These are phyloP conservation scores for Starmera quercuum DNA, from an alignment of 805 yeast genomes.

Conservation along the genomic window DNA sequence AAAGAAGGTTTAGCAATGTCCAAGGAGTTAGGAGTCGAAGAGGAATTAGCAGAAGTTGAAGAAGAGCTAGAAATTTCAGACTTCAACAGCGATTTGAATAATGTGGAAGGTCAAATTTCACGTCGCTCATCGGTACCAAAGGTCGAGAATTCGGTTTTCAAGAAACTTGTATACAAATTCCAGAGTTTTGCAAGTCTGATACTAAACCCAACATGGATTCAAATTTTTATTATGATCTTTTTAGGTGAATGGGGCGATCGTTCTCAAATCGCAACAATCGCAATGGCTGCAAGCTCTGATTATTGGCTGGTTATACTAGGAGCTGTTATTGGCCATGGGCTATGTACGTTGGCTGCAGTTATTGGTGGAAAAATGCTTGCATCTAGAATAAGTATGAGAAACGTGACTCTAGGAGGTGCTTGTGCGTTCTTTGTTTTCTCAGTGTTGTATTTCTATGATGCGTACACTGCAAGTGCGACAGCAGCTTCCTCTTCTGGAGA, in stretches of 20 bases:
- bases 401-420: constrained; percentile 88
- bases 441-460: constrained; percentile 69
- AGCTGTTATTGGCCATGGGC: constrained; percentile 80
- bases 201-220: constrained; percentile 86
- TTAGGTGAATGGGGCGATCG: constrained; percentile 99
- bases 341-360: constrained; percentile 89
- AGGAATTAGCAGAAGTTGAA: constrained; percentile 94
- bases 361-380: constrained; percentile 90
- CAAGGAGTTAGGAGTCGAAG: constrained; percentile 80
- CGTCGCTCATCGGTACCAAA: constrained; percentile 5
- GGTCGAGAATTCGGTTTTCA: constrained; percentile 7
- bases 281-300: constrained; percentile 95
- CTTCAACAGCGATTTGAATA: constrained; percentile 40
- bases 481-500: neutral
- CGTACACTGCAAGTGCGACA: constrained; percentile 17
- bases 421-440: constrained; percentile 80
- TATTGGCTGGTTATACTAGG: constrained; percentile 87
- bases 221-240: constrained; percentile 92
- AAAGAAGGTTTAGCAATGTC: constrained; percentile 81
- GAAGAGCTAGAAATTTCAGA: constrained; percentile 74
- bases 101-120: constrained; percentile 40
- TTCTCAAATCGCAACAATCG: constrained; percentile 95
- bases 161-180: constrained; percentile 27
- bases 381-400: constrained; percentile 81
- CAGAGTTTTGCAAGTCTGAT: constrained; percentile 52